Evolutionary conservation across 140 eudicot species (phyloP), one percentile per base, ranked within the genome.

Genomic region (Flaveria floridana): DNA sequence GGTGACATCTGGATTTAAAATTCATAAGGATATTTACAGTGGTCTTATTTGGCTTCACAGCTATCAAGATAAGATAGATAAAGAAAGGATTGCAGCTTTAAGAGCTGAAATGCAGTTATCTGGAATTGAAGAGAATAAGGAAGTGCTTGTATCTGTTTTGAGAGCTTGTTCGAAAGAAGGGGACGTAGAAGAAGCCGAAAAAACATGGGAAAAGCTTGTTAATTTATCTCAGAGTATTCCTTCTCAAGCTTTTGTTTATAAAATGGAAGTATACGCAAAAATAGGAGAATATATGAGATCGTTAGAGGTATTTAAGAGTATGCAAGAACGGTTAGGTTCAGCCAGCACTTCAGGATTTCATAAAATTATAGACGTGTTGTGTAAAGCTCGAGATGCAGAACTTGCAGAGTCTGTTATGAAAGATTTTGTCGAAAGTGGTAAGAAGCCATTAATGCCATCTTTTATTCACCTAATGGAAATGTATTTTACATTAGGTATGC

Each of bases 11-110:
- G 92, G 92, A 70, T 83, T 88, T 50, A 86, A 88, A 82, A 78
- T 88, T 74, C 92, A 90, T 41, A 82, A 80, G 52, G 97, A 94
- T 82, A 78, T 94, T 28, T 94, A 86, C 41, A 87, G 87, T 8
- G 97, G 97, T 75, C 91, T 94, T 58, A 87, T 94, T 59, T 90
- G 99, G 97, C 96, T 94, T 65, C 99, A 88, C 68, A 94, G 99
- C 73, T 80, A 88, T 82, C 97, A 90, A 78, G 95, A 94, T 73
- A 70, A 28, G 56, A 73, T 90, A 69, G 95, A 94, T 69, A 84
- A 73, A 78, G 88, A 87, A 73, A 82, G 97, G 67, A 87, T 94
- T 12, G 56, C 63, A 53, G 81, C 85, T 34, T 46, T 91, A 78
- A 80, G 92, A 65, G 76, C 70, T 13, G 96, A 88, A 71, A 86